Evolutionary conservation across 192 early-diverging fungal species (phyloP).

Genomic region (Linnemannia exigua): DNA sequence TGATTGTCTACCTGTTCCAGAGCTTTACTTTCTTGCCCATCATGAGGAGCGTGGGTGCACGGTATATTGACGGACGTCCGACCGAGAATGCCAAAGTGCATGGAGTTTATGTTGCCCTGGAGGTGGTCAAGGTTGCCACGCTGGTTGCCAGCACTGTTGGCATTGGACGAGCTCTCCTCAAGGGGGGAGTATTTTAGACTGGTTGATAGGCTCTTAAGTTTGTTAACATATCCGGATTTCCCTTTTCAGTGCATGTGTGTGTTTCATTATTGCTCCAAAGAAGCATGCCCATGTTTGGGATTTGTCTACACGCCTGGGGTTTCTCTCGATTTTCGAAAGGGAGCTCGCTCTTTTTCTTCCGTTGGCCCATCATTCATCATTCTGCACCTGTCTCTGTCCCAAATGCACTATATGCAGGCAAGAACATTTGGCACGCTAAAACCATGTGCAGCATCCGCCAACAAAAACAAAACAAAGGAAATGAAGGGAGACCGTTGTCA

Average conservation of each 20-base stretch:
- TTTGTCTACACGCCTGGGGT: no score
- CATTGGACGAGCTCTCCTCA: constrained; percentile 23
- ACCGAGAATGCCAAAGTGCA: constrained; percentile 25
- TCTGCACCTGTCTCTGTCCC: no score
- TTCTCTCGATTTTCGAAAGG: no score
- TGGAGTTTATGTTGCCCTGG: constrained; percentile 35
- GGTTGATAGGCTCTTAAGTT: background rate
- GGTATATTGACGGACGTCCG: constrained; percentile 35
- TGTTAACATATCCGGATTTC: background rate
- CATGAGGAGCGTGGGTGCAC: constrained; percentile 16
- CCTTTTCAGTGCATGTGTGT: background rate
- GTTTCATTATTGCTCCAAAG: background rate
- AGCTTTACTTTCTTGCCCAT: constrained; percentile 41
- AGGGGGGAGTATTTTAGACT: background rate
- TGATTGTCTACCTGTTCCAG: constrained; percentile 34
- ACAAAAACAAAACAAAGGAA: no score
- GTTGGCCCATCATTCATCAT: no score
- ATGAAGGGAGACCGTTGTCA: no score
- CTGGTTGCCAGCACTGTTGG: constrained; percentile 21
- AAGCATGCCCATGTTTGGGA: background rate
- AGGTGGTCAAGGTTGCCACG: constrained; percentile 28
- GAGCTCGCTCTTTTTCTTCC: no score
- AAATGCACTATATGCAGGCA: no score
- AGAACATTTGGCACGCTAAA: no score
- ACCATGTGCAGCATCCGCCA: no score